These are phyloP conservation scores for Friedmanniomyces endolithicus DNA, from an alignment of 495 filamentous ascomycete genomes.

Conservation along the genomic window DNA sequence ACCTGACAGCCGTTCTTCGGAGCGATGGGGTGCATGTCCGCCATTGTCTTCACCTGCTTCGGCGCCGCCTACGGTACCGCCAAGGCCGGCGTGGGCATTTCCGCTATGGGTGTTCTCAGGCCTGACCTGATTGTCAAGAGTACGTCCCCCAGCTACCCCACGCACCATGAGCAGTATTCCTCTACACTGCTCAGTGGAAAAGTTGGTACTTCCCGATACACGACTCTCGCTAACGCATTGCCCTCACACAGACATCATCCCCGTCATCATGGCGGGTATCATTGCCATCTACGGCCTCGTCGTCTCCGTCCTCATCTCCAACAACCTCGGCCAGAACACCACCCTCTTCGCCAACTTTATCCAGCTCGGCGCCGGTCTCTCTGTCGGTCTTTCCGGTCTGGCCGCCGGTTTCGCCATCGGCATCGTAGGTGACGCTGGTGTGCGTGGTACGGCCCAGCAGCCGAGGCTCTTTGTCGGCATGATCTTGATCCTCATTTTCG, in stretches of 20 bases:
- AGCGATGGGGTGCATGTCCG: slow-evolving; percentile 95
- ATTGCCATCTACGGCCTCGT: slow-evolving; percentile 99
- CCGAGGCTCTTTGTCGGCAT: slow-evolving; percentile 97
- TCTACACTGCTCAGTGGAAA: no score
- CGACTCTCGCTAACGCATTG: background rate
- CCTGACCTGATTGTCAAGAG: slow-evolving; percentile 99
- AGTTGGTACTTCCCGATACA: background rate
- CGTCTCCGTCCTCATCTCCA: slow-evolving; percentile 95
- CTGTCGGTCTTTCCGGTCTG: slow-evolving; percentile 91
- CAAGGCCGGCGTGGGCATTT: slow-evolving; percentile 98
- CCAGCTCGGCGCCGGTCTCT: slow-evolving; percentile 90
- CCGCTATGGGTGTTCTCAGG: slow-evolving; percentile 92
- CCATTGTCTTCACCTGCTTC: slow-evolving; percentile 98
- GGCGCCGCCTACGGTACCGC: slow-evolving; percentile 97
- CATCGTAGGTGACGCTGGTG: slow-evolving; percentile 98
- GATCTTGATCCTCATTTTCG: slow-evolving; percentile 99
- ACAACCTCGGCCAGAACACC: slow-evolving; percentile 67
- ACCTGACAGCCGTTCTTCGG: slow-evolving; percentile 87
- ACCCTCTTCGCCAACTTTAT: slow-evolving; percentile 92
- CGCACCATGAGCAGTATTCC: background rate
- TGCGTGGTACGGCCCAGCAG: slow-evolving; percentile 94
- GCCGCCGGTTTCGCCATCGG: slow-evolving; percentile 98
- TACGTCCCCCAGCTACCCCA: slow-evolving; percentile 38
- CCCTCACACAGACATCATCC: slow-evolving; percentile 71
- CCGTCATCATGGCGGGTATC: slow-evolving; percentile 99